Conservation (phyloP, 179 eudicot species). For the Heliamphora pulchella region DNA sequence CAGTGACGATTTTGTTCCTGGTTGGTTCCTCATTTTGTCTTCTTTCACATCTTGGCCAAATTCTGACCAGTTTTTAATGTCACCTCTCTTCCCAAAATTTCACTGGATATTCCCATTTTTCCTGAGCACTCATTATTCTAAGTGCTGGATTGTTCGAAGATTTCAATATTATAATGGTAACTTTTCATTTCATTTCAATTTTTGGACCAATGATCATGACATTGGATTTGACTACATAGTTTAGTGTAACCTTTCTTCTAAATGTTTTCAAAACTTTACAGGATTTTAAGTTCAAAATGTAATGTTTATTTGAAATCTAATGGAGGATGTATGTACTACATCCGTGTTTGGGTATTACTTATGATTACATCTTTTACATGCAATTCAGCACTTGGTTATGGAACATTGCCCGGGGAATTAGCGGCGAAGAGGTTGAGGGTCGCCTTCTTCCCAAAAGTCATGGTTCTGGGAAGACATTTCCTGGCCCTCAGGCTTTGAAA, state of each 20-base stretch:
- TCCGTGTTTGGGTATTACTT: not conserved
- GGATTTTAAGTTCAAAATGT: not conserved
- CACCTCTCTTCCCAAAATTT: not conserved
- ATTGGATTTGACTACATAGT: not conserved
- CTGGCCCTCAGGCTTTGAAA: conserved; percentile 70
- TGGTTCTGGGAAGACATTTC: conserved; percentile 90
- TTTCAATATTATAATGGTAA: not conserved
- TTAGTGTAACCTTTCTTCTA: not conserved
- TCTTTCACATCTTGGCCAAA: not conserved
- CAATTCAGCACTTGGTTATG: conserved; percentile 78
- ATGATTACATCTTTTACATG: conserved; percentile 18
- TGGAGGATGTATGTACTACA: not conserved
- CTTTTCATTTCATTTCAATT: not conserved
- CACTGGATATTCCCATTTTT: not conserved
- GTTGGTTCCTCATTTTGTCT: not conserved
- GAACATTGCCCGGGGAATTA: conserved; percentile 86
- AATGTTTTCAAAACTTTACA: not conserved
- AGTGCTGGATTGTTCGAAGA: no score
- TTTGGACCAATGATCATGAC: not conserved
- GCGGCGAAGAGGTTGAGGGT: conserved; percentile 84
- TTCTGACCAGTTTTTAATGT: not conserved
- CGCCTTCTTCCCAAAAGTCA: conserved; percentile 90
- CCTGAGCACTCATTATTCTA: not conserved
- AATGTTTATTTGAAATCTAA: not conserved
- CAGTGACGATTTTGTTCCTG: not conserved